Base-by-base conservation (phyloP, 2,329 filamentous ascomycete species). In the Leptoxyphium fumago region DNA sequence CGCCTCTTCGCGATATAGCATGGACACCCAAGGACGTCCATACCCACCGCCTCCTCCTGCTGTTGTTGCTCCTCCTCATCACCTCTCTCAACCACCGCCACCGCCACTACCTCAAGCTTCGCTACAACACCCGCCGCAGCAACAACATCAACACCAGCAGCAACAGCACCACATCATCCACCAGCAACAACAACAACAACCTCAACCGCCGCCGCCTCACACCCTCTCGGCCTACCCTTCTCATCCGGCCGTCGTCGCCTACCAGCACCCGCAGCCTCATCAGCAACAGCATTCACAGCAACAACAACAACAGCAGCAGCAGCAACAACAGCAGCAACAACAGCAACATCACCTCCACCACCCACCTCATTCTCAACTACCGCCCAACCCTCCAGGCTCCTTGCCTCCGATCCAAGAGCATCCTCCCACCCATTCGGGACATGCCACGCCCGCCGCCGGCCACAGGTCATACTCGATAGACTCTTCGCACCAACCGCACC, bases 401-500 rank as follows among this genome's bases (percentile, higher is more conserved):
- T 50, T 58, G 38, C 53, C 52, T 30, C 54, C 56, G 32, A 55
- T 57, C 40, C 50, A 58, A 29, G 18, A 39, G 34, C 36, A 45
- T 17, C 10, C 43, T 48, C 51, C 55, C 49, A 52, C 48, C 41
- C 55, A 52, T 29, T 58, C 59, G 41, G 58, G 58, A 39, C 60
- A 63, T 54, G 59, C 55, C 44, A 62, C 59, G 39, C 57, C 59
- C 34, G 53, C 54, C 43, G 50, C 51, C 29, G 56, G 60, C 46
- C 59, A 58, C 44, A 49, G 58, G 34, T 49, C 57, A 38, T 57
- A 58, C 40, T 58, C 56, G 30, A 52, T 58, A 52, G 58, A 59
- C 48, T 58, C 57, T 40, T 45, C 52, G 38, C 54, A 53, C 26
- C 21, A 26, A 26, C 58, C 54, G 36, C 56, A 53, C 44, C 52